Conservation (phyloP, 352 stramenopile species). For the Globisporangium sylvaticum region DNA sequence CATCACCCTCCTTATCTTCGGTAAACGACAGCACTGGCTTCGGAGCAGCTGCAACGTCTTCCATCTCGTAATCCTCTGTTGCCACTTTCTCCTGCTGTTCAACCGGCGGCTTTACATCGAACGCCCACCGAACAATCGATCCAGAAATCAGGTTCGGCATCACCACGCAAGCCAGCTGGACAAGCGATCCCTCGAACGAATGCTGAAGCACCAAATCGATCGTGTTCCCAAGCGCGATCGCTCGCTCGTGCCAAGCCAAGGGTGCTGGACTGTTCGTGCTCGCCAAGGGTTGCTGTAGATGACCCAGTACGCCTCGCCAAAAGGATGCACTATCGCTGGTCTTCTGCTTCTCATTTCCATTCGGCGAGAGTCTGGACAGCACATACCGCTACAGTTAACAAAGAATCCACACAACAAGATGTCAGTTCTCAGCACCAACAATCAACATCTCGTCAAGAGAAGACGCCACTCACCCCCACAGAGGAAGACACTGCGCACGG, state of each 20-base stretch:
- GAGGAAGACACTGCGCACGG: conserved; percentile 20
- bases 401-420: neutral
- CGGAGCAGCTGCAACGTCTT: conserved; percentile 17
- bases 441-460: neutral
- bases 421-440: neutral
- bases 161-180: conserved; percentile 17
- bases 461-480: conserved; percentile 13
- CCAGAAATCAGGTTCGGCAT: conserved; percentile 25
- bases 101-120: conserved; percentile 24
- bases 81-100: conserved; percentile 10
- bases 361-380: conserved; percentile 1
- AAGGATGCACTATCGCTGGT: conserved; percentile 1
- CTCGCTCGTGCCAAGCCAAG: conserved; percentile 30
- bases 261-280: neutral
- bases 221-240: conserved; percentile 30
- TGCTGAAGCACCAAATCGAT: conserved; percentile 29
- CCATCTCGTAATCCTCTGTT: conserved; percentile 29
- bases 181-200: conserved; percentile 24
- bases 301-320: conserved; percentile 16
- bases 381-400: conserved; percentile 6
- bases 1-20: neutral
- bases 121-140: conserved; percentile 35
- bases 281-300: conserved; percentile 4
- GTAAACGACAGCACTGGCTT: neutral
- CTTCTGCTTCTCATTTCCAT: neutral